Evolutionary conservation across 2,329 filamentous ascomycete species (phyloP).

Genomic region (Alternaria sp.): DNA sequence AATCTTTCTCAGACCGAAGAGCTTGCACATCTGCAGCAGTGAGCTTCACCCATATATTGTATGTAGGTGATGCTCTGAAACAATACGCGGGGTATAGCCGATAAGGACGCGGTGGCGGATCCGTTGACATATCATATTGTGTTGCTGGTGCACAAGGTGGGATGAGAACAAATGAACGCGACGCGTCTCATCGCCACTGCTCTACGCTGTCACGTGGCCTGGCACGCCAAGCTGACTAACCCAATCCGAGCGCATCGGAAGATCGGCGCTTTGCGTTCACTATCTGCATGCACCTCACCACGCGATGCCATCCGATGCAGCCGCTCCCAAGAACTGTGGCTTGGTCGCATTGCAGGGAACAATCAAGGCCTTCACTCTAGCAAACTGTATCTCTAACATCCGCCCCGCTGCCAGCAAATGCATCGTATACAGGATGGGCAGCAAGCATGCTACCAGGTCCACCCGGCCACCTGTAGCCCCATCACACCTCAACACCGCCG

Average conservation of each 20-base stretch:
- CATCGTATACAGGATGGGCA: constrained; percentile 12
- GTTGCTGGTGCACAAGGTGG: constrained; percentile 20
- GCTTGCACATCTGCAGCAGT: constrained; percentile 62
- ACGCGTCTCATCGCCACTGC: constrained; percentile 8
- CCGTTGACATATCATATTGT: constrained; percentile 42
- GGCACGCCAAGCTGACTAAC: background rate
- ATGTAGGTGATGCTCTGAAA: constrained; percentile 66
- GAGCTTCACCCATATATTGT: constrained; percentile 68
- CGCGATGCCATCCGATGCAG: constrained; percentile 31
- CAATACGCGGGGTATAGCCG: constrained; percentile 64
- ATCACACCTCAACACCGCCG: constrained; percentile 34
- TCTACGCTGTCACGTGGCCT: constrained; percentile 14
- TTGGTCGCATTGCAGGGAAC: constrained; percentile 18
- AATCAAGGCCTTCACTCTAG: constrained; percentile 31
- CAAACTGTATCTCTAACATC: constrained; percentile 10
- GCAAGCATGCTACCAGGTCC: constrained; percentile 16
- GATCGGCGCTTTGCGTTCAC: constrained; percentile 29
- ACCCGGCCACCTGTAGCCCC: constrained; percentile 20
- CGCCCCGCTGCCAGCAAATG: constrained; percentile 20
- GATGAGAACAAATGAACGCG: constrained; percentile 22
- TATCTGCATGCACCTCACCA: constrained; percentile 21
- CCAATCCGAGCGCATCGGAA: constrained; percentile 10
- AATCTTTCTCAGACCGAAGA: constrained; percentile 56
- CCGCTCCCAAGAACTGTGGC: constrained; percentile 29
- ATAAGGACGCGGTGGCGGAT: constrained; percentile 29